Percentiles rank a stretch among this genome's conserved stretches.
Evolutionary conservation across 352 stramenopile species (phyloP).

Genomic region (Phytophthora idaei): DNA sequence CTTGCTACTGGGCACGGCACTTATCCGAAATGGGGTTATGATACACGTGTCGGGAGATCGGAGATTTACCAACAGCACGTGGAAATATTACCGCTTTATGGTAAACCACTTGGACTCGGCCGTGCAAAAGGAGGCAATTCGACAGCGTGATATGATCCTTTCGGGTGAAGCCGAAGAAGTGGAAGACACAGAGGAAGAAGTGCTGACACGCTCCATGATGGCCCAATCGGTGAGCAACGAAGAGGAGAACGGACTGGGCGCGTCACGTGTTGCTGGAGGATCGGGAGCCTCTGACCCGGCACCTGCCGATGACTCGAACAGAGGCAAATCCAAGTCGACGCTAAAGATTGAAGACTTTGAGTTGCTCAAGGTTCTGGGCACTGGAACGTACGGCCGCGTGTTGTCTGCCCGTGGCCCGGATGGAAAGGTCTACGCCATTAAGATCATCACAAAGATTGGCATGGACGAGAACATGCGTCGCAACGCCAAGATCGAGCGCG

Average conservation of each 20-base stretch:
- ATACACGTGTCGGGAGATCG: slow-evolving; percentile 75
- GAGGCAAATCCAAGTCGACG: slow-evolving; percentile 78
- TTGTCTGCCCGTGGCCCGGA: slow-evolving; percentile 74
- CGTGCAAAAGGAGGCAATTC: slow-evolving; percentile 52
- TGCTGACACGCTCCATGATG: slow-evolving; percentile 61
- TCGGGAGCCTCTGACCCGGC: slow-evolving; percentile 16
- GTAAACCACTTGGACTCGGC: slow-evolving; percentile 74
- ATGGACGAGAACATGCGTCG: slow-evolving; percentile 84
- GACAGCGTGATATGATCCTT: slow-evolving; percentile 68
- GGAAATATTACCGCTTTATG: slow-evolving; percentile 90
- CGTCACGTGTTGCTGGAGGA: slow-evolving; percentile 29
- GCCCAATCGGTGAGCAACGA: slow-evolving; percentile 67
- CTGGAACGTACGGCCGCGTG: slow-evolving; percentile 84
- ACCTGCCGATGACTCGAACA: slow-evolving; percentile 35
- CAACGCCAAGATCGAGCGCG: slow-evolving; percentile 92
- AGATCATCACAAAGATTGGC: slow-evolving; percentile 90
- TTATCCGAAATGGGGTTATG: slow-evolving; percentile 74
- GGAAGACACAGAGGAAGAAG: slow-evolving; percentile 73
- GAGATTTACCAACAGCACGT: slow-evolving; percentile 81
- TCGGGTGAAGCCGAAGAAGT: slow-evolving; percentile 80
- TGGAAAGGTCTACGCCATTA: slow-evolving; percentile 84
- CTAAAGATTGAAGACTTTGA: slow-evolving; percentile 90
- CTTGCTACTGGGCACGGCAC: slow-evolving; percentile 70
- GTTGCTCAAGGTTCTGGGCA: slow-evolving; percentile 84
- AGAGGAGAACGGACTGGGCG: slow-evolving; percentile 50